phyloP scores from a whole-genome alignment of 2,329 filamentous ascomycete species.

The Calonectria multiphialidica region DNA sequence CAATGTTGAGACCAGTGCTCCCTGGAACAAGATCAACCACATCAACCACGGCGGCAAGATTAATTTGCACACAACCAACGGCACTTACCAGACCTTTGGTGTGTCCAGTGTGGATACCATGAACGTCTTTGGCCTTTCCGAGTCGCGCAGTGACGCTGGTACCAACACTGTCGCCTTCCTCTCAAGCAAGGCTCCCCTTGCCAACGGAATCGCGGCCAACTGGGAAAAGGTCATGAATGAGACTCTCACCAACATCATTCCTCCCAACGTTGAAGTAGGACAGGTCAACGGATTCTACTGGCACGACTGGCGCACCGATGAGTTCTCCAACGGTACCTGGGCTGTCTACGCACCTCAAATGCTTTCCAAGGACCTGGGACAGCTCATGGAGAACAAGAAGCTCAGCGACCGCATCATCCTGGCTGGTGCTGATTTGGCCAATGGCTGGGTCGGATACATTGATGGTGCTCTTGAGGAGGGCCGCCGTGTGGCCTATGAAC shows the following conservation, averaged over 20 bases:
- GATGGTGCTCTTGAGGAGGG: not conserved
- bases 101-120: not conserved
- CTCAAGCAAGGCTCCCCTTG: not conserved
- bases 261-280: not conserved
- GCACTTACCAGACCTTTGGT: not conserved
- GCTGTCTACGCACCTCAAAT: not conserved
- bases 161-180: not conserved
- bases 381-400: not conserved
- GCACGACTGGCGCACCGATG: not conserved
- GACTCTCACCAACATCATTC: not conserved
- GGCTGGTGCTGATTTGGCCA: not conserved
- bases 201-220: not conserved
- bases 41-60: not conserved
- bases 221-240: not conserved
- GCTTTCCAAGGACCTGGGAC: not conserved
- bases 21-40: not conserved
- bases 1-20: not conserved
- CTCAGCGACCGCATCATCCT: not conserved
- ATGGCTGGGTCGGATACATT: constrained; percentile 1
- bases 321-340: not conserved
- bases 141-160: not conserved
- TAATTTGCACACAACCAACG: not conserved
- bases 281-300: not conserved
- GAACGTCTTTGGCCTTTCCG: not conserved
- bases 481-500: not conserved